Evolutionary conservation across 78 protist genomes (phyloP), one percentile per base, ranked within the genome.

Genomic region (Dictyostelium intermedium): DNA sequence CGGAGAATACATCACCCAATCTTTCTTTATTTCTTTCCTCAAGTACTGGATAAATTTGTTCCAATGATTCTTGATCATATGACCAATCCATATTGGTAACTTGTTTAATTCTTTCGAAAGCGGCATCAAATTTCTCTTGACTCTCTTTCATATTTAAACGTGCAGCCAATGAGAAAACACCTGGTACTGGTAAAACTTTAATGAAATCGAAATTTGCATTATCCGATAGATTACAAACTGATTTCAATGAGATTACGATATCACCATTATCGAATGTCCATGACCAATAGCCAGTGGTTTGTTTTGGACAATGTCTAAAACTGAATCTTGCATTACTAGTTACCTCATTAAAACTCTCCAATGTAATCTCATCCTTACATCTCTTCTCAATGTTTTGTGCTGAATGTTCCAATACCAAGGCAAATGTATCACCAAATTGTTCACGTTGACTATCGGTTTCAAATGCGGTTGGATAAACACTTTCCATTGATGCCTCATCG

Each of bases 401-500:
- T 20, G 5, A 30, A 45, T 39, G 0, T 5, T 23, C 34, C 23
- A 89, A 9, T 14, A 78, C 14, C 3, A 35, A 43, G 30, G 34
- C 14, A 18, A 89, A 43, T 47, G 73, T 27, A n/a, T 78, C 85
- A 80, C 93, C 93, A 80, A 66, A 41, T 27, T 50, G 6, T 30
- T 56, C 86, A 66, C 82, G 27, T 53, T 14, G 2, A 70, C 35
- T 5, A 16, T 16, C 50, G 0, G 72, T 84, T 16, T 35, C 61
- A 23, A 45, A 78, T 16, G 61, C 61, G 3, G 47, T n/a, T 79
- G 85, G 45, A 72, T 89, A 89, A 11, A 80, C 35, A 16, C 34
- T 16, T n/a, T 89, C 93, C 37, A 89, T 34, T 2, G 93, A 35
- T 18, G 13, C 81, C 47, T 89, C 82, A 47, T 89, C 93, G 13